Base-by-base conservation (phyloP, 192 early-diverging fungal genomes). In the Lunasporangiospora selenospora region DNA sequence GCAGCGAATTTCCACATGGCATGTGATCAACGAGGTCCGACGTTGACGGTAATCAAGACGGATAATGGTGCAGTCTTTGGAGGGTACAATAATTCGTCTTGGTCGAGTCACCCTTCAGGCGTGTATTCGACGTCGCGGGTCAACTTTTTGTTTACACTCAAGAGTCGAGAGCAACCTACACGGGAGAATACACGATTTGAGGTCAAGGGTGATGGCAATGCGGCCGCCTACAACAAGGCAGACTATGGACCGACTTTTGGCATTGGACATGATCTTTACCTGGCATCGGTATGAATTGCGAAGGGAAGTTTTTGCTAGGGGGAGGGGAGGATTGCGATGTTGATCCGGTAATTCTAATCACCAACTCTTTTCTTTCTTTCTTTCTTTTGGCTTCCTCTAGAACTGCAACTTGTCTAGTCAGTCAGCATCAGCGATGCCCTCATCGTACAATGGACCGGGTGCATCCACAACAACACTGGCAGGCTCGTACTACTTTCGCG, bases 181-280 rank as follows among this genome's bases (percentile, higher is more conserved):
- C 29, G 69, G 7, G 69, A 73, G 42, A 73, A 73, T 39, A 19
- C 9, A 1, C n/a, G 56, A 27, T 73, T 63, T 43, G 36, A 30
- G 12, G 29, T 73, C 19, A 73, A 63, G n/a, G 69, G 69, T 6
- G 61, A 73, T 26, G 69, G 69, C 1, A 52, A 58, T 7, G 61
- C 69, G 1, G 69, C 69, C 2, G 61, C 69, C 0, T 73, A 73
- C 36, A 73, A 61, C 37, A 73, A 63, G 46, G 60, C 61, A 18
- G 61, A 63, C 34, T 73, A 34, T 41, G 69, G 69, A 33, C 69
- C 69, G 6, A 73, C 69, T 0, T 73, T 73, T 58, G 69, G 69
- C 12, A 37, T 63, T 18, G 69, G 69, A 3, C 60, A 73, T 47
- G 69, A 73, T 45, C 61, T 73, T 18, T 73, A 40, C 34, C 27